Percentiles rank a stretch among this genome's conserved stretches.
These are phyloP conservation scores for Trichosporon inkin DNA, from an alignment of 1,284 basidiomycete genomes.

Conservation along the genomic window DNA sequence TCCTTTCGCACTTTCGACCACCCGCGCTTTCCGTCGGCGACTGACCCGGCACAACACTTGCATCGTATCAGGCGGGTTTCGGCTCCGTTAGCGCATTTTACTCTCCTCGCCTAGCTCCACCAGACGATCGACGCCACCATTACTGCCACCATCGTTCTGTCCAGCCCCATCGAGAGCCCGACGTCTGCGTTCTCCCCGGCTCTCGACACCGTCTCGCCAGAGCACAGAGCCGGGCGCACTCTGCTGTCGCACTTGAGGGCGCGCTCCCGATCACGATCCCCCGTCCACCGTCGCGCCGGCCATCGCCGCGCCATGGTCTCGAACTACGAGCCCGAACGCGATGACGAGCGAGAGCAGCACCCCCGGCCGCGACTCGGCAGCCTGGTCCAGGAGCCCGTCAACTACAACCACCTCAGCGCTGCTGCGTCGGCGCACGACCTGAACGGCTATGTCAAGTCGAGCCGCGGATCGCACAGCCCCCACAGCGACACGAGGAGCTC, in stretches of 20 bases:
- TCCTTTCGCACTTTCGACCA: no score
- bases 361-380: background rate
- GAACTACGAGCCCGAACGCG: background rate
- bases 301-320: constrained; percentile 3
- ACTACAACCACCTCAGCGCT: constrained; percentile 1
- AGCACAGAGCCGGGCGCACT: background rate
- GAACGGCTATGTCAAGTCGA: background rate
- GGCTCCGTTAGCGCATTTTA: no score
- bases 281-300: background rate
- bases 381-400: background rate
- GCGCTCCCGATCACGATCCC: background rate
- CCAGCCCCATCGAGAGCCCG: constrained; percentile 2
- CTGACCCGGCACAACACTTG: no score
- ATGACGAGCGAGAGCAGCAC: background rate
- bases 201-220: background rate
- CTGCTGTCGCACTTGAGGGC: background rate
- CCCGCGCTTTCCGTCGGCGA: no score
- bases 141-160: background rate
- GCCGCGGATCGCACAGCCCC: background rate
- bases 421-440: background rate
- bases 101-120: no score
- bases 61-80: no score
- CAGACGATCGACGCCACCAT: background rate
- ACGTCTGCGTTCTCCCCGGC: background rate
- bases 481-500: background rate